phyloP scores from a whole-genome alignment of 148 eudicot species.

The Simmondsia chinensis region DNA sequence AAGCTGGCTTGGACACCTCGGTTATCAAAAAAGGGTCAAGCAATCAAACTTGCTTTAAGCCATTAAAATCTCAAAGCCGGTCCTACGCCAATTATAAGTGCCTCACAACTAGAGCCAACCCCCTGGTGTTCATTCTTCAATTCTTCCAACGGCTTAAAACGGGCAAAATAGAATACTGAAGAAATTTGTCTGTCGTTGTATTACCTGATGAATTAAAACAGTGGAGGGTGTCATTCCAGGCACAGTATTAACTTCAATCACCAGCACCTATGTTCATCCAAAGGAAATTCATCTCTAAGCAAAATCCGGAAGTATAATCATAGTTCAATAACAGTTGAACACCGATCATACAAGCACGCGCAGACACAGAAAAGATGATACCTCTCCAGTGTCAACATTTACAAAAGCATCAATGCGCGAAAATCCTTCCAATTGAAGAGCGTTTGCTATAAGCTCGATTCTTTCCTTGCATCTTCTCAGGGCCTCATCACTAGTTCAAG shows the following conservation, averaged over 20 bases:
- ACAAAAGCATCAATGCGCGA: slow-evolving; percentile 87
- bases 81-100: too few species aligned
- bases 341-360: not conserved
- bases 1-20: too few species aligned
- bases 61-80: too few species aligned
- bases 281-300: too few species aligned
- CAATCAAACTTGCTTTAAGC: too few species aligned
- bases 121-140: too few species aligned
- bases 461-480: slow-evolving; percentile 48
- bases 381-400: slow-evolving; percentile 84
- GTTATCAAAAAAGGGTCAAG: too few species aligned
- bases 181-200: not conserved
- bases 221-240: slow-evolving; percentile 99
- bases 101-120: too few species aligned
- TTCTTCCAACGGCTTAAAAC: too few species aligned
- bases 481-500: slow-evolving; percentile 42
- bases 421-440: slow-evolving; percentile 78
- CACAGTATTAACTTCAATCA: slow-evolving; percentile 88
- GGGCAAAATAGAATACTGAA: not conserved
- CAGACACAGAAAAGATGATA: slow-evolving; percentile 15
- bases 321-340: not conserved
- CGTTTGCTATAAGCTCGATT: slow-evolving; percentile 78
- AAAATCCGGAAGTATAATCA: too few species aligned
- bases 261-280: slow-evolving; percentile 47
- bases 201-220: slow-evolving; percentile 90